These are phyloP conservation scores for Beauveria medogensis DNA, from an alignment of 2,329 filamentous ascomycete genomes.

Conservation along the genomic window DNA sequence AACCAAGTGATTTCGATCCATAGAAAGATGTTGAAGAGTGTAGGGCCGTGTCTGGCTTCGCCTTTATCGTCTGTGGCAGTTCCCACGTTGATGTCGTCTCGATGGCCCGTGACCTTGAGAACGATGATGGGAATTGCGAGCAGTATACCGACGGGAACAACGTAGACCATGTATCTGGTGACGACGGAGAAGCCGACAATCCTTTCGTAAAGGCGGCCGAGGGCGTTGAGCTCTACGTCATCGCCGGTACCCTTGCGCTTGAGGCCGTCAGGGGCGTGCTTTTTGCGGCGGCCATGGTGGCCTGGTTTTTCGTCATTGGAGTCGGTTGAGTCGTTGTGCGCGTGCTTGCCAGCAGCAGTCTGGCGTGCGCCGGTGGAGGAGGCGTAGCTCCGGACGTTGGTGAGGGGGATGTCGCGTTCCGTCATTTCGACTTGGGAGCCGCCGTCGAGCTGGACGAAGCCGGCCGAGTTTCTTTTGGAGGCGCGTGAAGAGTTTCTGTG, in stretches of 20 bases:
- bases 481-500: constrained; percentile 25
- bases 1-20: constrained; percentile 65
- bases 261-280: constrained; percentile 30
- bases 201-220: constrained; percentile 58
- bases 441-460: constrained; percentile 37
- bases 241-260: constrained; percentile 40
- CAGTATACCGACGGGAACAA: constrained; percentile 53
- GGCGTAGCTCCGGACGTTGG: constrained; percentile 45
- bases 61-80: constrained; percentile 16
- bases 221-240: constrained; percentile 51
- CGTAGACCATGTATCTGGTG: constrained; percentile 60
- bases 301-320: constrained; percentile 38
- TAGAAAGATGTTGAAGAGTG: constrained; percentile 54
- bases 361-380: constrained; percentile 47
- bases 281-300: constrained; percentile 41
- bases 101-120: constrained; percentile 36
- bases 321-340: constrained; percentile 24
- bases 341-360: constrained; percentile 26
- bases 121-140: constrained; percentile 56
- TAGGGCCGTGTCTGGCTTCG: constrained; percentile 29
- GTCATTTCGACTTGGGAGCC: constrained; percentile 25
- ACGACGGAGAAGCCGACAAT: constrained; percentile 55
- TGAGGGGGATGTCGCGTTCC: constrained; percentile 43
- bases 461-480: constrained; percentile 26
- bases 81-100: constrained; percentile 30